phyloP scores from a whole-genome alignment of 2,329 filamentous ascomycete genomes.

The Exophiala aquamarina region DNA sequence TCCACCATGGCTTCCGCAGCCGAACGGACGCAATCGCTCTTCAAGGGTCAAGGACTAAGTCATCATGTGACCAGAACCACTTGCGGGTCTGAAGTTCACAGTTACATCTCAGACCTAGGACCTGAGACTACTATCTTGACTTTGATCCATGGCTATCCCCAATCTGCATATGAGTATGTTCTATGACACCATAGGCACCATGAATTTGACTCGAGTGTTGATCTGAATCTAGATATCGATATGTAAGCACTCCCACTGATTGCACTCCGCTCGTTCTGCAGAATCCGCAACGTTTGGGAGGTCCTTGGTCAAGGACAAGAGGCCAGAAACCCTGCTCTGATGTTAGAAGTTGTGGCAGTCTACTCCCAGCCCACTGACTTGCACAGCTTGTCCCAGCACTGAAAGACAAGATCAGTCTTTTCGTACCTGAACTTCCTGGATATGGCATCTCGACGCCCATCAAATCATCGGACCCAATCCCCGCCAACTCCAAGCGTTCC shows the following conservation, averaged over 20 bases:
- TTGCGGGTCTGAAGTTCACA: slow-evolving; percentile 25
- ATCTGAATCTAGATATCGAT: no score
- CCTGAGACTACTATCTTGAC: slow-evolving; percentile 24
- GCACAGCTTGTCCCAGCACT: slow-evolving; percentile 22
- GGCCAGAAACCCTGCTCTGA: no score
- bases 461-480: slow-evolving; percentile 8
- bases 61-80: slow-evolving; percentile 25
- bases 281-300: no score
- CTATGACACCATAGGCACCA: no score
- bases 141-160: slow-evolving; percentile 29
- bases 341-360: no score
- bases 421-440: slow-evolving; percentile 29
- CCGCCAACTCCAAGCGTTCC: slow-evolving; percentile 38
- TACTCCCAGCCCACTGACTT: no score
- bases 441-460: slow-evolving; percentile 28
- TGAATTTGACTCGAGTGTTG: no score
- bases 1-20: slow-evolving; percentile 13
- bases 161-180: slow-evolving; percentile 27
- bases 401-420: slow-evolving; percentile 21
- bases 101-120: slow-evolving; percentile 23
- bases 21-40: slow-evolving; percentile 16
- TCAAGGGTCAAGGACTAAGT: slow-evolving; percentile 9
- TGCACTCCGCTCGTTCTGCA: neutral
- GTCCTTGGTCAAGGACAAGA: no score
- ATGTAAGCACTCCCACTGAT: slow-evolving; percentile 13